These are phyloP conservation scores for Pinus taeda DNA, from an alignment of 75 land plant genomes.

Conservation along the genomic window DNA sequence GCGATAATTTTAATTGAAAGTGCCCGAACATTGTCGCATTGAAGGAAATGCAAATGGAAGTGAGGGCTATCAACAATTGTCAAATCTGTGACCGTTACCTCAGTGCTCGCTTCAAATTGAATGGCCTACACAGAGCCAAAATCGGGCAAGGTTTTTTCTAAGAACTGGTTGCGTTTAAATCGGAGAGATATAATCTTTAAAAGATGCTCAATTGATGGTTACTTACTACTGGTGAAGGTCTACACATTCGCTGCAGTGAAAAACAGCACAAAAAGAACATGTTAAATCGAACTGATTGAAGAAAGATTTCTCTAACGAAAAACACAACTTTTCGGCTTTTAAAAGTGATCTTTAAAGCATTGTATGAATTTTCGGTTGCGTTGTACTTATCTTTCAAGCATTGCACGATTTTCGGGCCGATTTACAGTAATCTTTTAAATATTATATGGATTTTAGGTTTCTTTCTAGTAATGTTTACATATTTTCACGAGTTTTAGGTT, in stretches of 20 bases:
- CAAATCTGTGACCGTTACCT: neutral
- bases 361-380: too few relatives aligned
- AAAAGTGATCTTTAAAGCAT: too few relatives aligned
- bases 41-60: constrained; percentile 7
- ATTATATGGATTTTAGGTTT: too few relatives aligned
- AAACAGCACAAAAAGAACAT: neutral
- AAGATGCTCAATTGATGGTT: neutral
- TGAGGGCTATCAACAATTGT: neutral
- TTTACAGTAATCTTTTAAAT: too few relatives aligned
- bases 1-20: constrained; percentile 17
- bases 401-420: too few relatives aligned
- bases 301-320: too few relatives aligned
- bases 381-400: too few relatives aligned
- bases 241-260: neutral
- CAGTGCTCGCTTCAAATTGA: neutral
- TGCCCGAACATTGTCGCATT: constrained; percentile 44
- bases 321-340: too few relatives aligned
- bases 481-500: too few relatives aligned
- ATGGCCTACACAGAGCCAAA: neutral
- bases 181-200: too few relatives aligned
- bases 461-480: too few relatives aligned
- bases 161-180: neutral
- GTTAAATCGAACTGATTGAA: too few relatives aligned
- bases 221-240: neutral
- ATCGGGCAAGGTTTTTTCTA: neutral